These are phyloP conservation scores for Calcarisporium arbuscula DNA, from an alignment of 2,329 filamentous ascomycete genomes.

Conservation along the genomic window DNA sequence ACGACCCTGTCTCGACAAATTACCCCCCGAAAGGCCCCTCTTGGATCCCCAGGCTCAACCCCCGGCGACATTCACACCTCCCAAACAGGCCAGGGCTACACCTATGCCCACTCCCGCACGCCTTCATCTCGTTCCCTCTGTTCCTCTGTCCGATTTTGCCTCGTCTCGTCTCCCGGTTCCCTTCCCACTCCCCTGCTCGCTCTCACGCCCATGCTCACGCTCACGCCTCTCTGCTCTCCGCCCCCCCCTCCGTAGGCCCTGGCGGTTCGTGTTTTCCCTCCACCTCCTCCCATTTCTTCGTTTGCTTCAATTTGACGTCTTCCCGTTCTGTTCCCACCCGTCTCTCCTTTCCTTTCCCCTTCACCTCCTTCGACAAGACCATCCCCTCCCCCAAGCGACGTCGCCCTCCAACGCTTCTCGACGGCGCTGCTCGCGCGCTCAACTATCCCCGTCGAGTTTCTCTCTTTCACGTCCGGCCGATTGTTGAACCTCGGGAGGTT, in stretches of 20 bases:
- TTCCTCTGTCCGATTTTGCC: background rate
- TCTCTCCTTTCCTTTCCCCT: background rate
- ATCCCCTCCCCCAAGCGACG: slow-evolving; percentile 26
- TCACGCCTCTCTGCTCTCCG: background rate
- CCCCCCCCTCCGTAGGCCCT: background rate
- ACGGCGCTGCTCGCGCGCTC: slow-evolving; percentile 20
- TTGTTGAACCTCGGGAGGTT: slow-evolving; percentile 22
- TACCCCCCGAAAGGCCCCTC: too few relatives aligned
- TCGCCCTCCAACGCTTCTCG: slow-evolving; percentile 23
- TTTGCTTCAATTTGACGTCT: slow-evolving; percentile 22
- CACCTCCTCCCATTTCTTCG: slow-evolving; percentile 3
- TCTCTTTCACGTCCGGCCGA: slow-evolving; percentile 18
- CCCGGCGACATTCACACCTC: too few relatives aligned
- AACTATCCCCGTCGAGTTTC: slow-evolving; percentile 13
- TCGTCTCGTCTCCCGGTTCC: background rate
- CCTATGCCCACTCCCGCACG: background rate
- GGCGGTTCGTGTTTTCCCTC: background rate
- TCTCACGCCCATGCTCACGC: background rate
- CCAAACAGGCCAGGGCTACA: too few relatives aligned
- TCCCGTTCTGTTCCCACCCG: slow-evolving; percentile 4
- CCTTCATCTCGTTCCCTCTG: background rate
- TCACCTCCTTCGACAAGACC: slow-evolving; percentile 9
- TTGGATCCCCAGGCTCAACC: too few relatives aligned
- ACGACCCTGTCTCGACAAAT: too few relatives aligned
- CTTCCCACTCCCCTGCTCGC: background rate